Base-by-base conservation (phyloP, 495 filamentous ascomycete genomes). In the Podospora pseudoanserina region DNA sequence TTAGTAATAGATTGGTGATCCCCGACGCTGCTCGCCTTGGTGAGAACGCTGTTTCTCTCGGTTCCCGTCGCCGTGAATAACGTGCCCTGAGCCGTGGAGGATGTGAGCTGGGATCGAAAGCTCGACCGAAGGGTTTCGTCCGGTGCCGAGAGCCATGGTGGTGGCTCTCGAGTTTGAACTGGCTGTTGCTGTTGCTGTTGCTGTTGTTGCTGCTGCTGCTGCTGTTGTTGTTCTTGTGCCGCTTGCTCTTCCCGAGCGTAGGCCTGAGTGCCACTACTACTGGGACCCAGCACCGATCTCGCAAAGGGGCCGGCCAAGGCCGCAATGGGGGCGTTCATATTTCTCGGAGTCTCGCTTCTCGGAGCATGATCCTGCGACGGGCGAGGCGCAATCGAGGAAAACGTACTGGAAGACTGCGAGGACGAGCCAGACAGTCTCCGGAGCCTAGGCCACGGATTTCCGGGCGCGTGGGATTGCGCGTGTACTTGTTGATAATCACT, bases 1-100 rank as follows among this genome's bases (percentile, higher is more conserved):
- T 73, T 74, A 63, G 76, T 76, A 18, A 78, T 77, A 18, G 86
- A 83, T n/a, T 86, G 91, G 7, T 74, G 73, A 44, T 78, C 76
- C 18, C 86, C 91, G 39, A 88, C 85, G 0, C 91, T 94, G 79
- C 90, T 95, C 67, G 87, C 86, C 71, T 91, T 93, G 0, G 92
- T 94, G 65, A 90, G 71, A 28, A 96, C 84, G 75, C 92, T 96
- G 74, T 91, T 94, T 44, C 91, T 84, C 72, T 94, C 92, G 1
- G 93, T 95, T 69, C 90, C 94, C 20, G 88, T 81, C 68, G 92
- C 89, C 0, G 93, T 96, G 18, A 84, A 87, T 30, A 86, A 85
- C 1, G 86, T 84, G 11, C 89, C 90, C 49, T 91, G 82, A 39
- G 86, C 87, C 61, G 90, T 92, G 1, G 91, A 93, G 20, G 83